These are phyloP conservation scores for Naganishia vaughanmartiniae DNA, from an alignment of 768 basidiomycete genomes.

Conservation along the genomic window DNA sequence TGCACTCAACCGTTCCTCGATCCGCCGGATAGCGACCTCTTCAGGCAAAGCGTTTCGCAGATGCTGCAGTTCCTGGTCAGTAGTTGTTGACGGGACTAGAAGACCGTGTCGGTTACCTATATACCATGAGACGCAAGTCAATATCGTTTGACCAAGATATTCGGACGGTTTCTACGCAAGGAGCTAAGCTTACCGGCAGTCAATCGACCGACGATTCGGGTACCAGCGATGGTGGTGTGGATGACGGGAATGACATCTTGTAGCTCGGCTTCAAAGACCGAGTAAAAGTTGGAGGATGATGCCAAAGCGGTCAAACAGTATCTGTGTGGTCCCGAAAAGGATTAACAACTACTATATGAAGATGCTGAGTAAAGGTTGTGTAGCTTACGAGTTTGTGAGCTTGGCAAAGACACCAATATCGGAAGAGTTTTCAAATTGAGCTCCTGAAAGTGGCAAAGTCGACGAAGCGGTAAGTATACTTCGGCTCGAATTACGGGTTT, in stretches of 20 bases:
- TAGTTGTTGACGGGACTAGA: slow-evolving; percentile 90
- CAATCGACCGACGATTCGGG: slow-evolving; percentile 86
- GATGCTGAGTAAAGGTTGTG: not conserved
- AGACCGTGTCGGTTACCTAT: slow-evolving; percentile 90
- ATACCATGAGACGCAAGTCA: not conserved
- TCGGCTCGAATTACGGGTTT: not conserved
- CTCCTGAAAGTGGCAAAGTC: slow-evolving; percentile 54
- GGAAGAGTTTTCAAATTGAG: slow-evolving; percentile 90
- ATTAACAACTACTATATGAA: not conserved
- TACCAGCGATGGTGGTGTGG: slow-evolving; percentile 91
- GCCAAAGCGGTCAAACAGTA: slow-evolving; percentile 93
- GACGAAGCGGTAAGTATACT: slow-evolving; percentile 47
- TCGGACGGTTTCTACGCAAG: not conserved
- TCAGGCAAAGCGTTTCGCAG: slow-evolving; percentile 93
- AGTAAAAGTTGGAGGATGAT: slow-evolving; percentile 96
- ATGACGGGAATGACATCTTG: slow-evolving; percentile 92
- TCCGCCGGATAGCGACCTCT: slow-evolving; percentile 85
- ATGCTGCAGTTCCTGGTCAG: slow-evolving; percentile 97
- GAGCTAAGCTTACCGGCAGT: slow-evolving; percentile 67
- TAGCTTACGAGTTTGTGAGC: slow-evolving; percentile 73
- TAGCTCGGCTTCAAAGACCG: slow-evolving; percentile 91
- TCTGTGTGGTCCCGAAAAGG: slow-evolving; percentile 50
- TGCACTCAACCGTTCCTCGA: slow-evolving; percentile 94
- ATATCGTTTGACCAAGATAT: not conserved
- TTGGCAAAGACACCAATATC: slow-evolving; percentile 97